phyloP scores from a whole-genome alignment of 2,329 filamentous ascomycete species.

The Verticillium isaacii region DNA sequence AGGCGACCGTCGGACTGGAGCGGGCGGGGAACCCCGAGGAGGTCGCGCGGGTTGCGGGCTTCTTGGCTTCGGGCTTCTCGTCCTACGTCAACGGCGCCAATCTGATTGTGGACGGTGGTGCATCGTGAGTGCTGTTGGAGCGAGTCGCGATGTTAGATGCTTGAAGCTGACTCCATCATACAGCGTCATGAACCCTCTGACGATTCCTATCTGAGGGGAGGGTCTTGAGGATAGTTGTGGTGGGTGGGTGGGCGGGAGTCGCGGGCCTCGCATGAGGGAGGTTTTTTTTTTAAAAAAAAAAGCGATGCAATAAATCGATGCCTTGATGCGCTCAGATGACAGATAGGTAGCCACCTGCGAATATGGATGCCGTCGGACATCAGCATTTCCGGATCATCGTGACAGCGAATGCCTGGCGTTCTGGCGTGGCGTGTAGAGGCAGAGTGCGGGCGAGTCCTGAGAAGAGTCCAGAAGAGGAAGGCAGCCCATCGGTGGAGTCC shows the following conservation, averaged over 20 bases:
- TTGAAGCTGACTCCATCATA: slow-evolving; percentile 9
- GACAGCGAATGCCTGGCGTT: background rate
- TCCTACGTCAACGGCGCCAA: slow-evolving; percentile 59
- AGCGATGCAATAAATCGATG: too few species aligned
- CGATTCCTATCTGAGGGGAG: slow-evolving; percentile 27
- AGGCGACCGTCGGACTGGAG: slow-evolving; percentile 51
- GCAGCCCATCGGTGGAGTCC: background rate
- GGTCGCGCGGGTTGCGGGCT: slow-evolving; percentile 56
- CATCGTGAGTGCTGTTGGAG: slow-evolving; percentile 24
- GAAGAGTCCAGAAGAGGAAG: background rate
- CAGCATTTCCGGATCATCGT: too few species aligned
- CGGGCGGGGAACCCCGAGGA: slow-evolving; percentile 52
- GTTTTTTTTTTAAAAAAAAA: too few species aligned
- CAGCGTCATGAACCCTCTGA: slow-evolving; percentile 34
- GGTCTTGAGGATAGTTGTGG: too few species aligned
- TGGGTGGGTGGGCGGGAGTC: too few species aligned
- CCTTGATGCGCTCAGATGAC: too few species aligned
- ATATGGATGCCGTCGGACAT: too few species aligned
- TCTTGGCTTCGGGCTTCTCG: slow-evolving; percentile 58
- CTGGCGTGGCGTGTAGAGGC: background rate
- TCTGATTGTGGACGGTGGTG: slow-evolving; percentile 57
- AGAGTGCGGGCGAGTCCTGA: background rate
- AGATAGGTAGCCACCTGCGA: too few species aligned
- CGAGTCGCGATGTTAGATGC: background rate
- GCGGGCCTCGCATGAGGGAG: too few species aligned